Evolutionary conservation across 2,329 filamentous ascomycete genomes (phyloP).

Genomic region (Stromatinia cepivora): DNA sequence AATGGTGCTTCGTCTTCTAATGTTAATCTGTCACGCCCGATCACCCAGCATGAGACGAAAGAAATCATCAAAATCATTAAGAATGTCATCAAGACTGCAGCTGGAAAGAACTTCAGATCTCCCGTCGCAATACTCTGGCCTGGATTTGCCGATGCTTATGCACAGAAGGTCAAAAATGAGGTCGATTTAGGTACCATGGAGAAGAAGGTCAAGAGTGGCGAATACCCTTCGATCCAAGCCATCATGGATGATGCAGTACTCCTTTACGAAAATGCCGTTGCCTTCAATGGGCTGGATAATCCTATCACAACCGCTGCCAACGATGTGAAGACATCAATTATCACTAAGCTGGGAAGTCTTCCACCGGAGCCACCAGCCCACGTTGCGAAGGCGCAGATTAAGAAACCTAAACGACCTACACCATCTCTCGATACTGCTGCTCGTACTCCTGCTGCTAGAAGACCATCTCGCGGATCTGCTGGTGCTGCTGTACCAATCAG

Average conservation of each 20-base stretch:
- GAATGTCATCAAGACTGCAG: conserved; percentile 82
- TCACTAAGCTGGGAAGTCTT: conserved; percentile 51
- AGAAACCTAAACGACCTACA: conserved; percentile 60
- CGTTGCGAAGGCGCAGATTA: conserved; percentile 52
- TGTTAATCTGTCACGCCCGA: conserved; percentile 32
- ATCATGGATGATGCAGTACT: conserved; percentile 74
- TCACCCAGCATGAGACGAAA: conserved; percentile 60
- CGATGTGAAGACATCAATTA: conserved; percentile 59
- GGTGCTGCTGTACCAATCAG: conserved; percentile 41
- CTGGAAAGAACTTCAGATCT: conserved; percentile 71
- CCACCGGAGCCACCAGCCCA: conserved; percentile 47
- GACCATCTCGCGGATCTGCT: conserved; percentile 40
- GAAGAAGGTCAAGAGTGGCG: conserved; percentile 65
- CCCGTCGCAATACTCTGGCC: conserved; percentile 78
- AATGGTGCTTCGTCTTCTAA: conserved; percentile 32
- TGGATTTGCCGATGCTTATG: conserved; percentile 71
- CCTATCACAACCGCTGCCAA: conserved; percentile 62
- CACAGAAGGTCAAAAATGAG: conserved; percentile 68
- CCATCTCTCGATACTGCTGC: conserved; percentile 45
- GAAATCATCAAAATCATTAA: conserved; percentile 67
- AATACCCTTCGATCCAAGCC: conserved; percentile 69
- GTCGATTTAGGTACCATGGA: conserved; percentile 88
- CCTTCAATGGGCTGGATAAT: conserved; percentile 82
- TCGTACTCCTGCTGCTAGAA: conserved; percentile 43
- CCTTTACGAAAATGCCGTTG: conserved; percentile 74